Base-by-base conservation (phyloP, 352 stramenopile species). In the Phytophthora chlamydospora region DNA sequence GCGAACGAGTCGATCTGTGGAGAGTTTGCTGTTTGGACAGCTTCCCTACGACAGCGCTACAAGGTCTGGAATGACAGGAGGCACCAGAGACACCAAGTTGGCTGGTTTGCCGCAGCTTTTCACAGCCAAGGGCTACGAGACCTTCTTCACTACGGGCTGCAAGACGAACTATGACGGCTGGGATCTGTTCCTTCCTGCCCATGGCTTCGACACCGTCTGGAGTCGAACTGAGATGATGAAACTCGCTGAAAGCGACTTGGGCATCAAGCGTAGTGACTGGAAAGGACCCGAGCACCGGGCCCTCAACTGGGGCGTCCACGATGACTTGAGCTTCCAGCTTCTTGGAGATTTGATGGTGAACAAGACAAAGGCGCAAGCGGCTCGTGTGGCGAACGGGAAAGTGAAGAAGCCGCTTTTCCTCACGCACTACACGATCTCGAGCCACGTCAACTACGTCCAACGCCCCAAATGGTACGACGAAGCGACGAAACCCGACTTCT, bases 371-470 rank as follows among this genome's bases (percentile, higher is more conserved):
- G 51, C 62, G 14, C 75, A 84, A 29, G 27, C 13, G 0, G 41
- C 58, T 16, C 68, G 65, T 2, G 43, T 70, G 19, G 35, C 27
- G 0, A 50, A 14, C 3, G 60, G 58, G 1, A 17, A 71, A 17
- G 19, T 53, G 0, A 80, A 76, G 49, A 58, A 64, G 43, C 72
- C 75, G 24, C 76, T 76, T 19, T 85, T 78, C 50, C 52, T 80
- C 35, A 82, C 66, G 14, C 70, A 80, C 38, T 85, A 80, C 56
- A 80, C 75, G 17, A 85, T 85, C 50, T 80, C 69, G 10, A 83
- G 71, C 44, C 76, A 86, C 56, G 65, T 69, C 7, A 51, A 62
- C 35, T 85, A 70, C 43, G 44, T 52, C 13, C 48, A 76, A 8
- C 56, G 57, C 2, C 71, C 76, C 0, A 52, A 66, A 36, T 83